These are phyloP conservation scores for Zostera marina DNA, from an alignment of 116 monocot species.

Conservation along the genomic window DNA sequence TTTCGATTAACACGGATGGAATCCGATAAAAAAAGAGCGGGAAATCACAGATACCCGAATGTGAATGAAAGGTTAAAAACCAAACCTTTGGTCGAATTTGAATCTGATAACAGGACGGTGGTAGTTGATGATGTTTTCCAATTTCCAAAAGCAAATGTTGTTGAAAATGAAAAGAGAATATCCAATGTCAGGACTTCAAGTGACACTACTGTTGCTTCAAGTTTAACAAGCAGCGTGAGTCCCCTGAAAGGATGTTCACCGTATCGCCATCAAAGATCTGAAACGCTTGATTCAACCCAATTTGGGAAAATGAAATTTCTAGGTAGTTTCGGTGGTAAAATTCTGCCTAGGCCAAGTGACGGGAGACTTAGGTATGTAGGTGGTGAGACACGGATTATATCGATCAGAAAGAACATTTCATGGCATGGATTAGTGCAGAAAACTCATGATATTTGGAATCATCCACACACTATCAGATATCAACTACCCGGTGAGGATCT, in stretches of 20 bases:
- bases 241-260: conserved; percentile 12
- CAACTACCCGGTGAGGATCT: conserved; percentile 94
- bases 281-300: conserved; percentile 18
- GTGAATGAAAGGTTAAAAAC: too few species aligned
- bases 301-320: conserved; percentile 61
- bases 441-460: conserved; percentile 40
- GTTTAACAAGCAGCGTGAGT: background rate
- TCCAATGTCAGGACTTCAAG: conserved; percentile 4
- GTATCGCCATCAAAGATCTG: conserved; percentile 8
- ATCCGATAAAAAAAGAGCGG: conserved; percentile 15
- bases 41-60: conserved; percentile 10
- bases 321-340: conserved; percentile 90
- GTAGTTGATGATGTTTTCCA: conserved; percentile 4
- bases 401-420: conserved; percentile 28
- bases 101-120: too few species aligned
- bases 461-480: conserved; percentile 70
- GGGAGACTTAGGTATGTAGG: conserved; percentile 80
- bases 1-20: conserved; percentile 1
- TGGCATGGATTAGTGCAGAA: conserved; percentile 57
- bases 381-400: conserved; percentile 70
- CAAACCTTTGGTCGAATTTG: too few species aligned
- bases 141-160: conserved; percentile 6
- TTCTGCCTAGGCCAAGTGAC: conserved; percentile 80
- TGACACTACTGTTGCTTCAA: conserved; percentile 10
- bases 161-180: conserved; percentile 9